Percentiles rank a stretch among this genome's conserved stretches.
Evolutionary conservation across 257 asterid species (phyloP).

Genomic region (Solanum ahanhuiri): DNA sequence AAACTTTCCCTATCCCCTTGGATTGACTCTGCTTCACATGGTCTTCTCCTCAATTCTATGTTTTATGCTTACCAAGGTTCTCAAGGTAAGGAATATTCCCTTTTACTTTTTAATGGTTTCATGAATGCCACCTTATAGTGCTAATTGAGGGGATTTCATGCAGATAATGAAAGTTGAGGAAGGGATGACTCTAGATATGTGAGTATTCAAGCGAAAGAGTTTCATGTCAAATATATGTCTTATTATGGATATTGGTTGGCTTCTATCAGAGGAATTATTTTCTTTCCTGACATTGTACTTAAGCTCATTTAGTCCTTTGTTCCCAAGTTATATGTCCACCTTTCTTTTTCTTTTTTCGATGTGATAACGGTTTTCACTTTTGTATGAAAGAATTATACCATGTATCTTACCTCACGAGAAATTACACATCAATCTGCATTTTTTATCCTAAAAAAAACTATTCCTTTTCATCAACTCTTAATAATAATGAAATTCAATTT

Average conservation of each 20-base stretch:
- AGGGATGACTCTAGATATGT: conserved; percentile 96
- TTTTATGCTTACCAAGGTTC: conserved; percentile 71
- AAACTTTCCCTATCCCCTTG: conserved; percentile 96
- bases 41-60: conserved; percentile 86
- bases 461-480: background rate
- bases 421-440: background rate
- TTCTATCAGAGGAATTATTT: background rate
- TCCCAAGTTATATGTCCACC: background rate
- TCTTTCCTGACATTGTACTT: background rate
- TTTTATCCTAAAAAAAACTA: background rate
- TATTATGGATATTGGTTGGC: background rate
- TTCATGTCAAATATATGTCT: background rate
- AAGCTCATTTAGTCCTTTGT: background rate
- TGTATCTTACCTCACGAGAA: background rate
- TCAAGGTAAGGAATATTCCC: conserved; percentile 47
- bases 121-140: background rate
- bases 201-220: conserved; percentile 16
- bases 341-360: background rate
- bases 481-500: background rate
- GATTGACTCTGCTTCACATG: conserved; percentile 95
- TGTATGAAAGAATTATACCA: background rate
- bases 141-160: conserved; percentile 3
- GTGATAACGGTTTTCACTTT: background rate
- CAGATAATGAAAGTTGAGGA: conserved; percentile 88
- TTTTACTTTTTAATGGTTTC: background rate